Conservation (phyloP, 2,329 filamentous ascomycete genomes). For the Sporothrix brasiliensis region DNA sequence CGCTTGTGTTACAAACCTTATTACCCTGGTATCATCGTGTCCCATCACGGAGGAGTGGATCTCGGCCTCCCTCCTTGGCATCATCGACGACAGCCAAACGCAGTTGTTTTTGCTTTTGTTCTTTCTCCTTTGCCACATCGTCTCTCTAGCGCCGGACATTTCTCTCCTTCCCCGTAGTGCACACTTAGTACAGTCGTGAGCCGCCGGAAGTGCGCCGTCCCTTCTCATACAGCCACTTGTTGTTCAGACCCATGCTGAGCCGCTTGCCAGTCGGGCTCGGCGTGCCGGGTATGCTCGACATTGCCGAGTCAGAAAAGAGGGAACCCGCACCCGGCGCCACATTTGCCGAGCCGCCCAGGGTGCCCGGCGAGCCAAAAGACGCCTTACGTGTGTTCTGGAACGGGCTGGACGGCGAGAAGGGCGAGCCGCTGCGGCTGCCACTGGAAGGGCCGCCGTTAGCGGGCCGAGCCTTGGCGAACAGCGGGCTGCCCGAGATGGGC, state of each 20-base stretch:
- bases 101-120: background rate
- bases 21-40: conserved; percentile 30
- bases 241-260: conserved; percentile 78
- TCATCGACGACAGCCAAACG: conserved; percentile 9
- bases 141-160: background rate
- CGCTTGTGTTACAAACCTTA: conserved; percentile 10
- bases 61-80: conserved; percentile 14
- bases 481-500: conserved; percentile 55
- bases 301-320: conserved; percentile 53
- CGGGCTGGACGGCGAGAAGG: conserved; percentile 31
- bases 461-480: conserved; percentile 68
- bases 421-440: conserved; percentile 23
- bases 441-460: conserved; percentile 43
- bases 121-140: background rate
- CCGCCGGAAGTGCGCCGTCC: conserved; percentile 60
- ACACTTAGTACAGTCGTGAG: conserved; percentile 30
- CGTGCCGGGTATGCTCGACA: conserved; percentile 53
- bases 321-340: conserved; percentile 49
- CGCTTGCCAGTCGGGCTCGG: conserved; percentile 72
- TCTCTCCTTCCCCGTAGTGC: background rate
- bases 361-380: conserved; percentile 63
- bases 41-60: conserved; percentile 4
- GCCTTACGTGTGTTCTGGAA: conserved; percentile 55
- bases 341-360: conserved; percentile 48
- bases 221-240: conserved; percentile 93